phyloP scores from a whole-genome alignment of 169 alveolate species.

The Besnoitia besnoiti region DNA sequence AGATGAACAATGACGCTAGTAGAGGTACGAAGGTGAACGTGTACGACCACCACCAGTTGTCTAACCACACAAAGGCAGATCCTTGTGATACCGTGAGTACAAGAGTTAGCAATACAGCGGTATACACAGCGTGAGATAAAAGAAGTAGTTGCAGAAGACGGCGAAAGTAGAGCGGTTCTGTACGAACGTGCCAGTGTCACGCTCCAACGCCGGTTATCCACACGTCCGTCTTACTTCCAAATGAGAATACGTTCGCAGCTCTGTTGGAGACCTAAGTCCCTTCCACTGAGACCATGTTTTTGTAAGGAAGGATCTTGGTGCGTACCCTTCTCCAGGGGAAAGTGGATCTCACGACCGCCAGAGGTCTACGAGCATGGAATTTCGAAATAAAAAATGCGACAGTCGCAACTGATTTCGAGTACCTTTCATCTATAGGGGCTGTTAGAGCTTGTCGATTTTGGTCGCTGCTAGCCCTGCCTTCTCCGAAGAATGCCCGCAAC shows the following conservation, averaged over 20 bases:
- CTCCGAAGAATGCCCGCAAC: conserved; percentile 16
- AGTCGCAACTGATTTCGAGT: too few relatives aligned
- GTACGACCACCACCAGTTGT: conserved; percentile 46
- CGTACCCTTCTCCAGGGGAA: conserved; percentile 7
- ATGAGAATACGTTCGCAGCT: conserved; percentile 24
- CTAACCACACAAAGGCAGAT: conserved; percentile 42
- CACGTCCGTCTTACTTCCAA: not conserved
- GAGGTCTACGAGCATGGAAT: not conserved
- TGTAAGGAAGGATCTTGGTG: not conserved
- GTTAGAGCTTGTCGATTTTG: conserved; percentile 33
- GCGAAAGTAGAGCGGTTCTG: conserved; percentile 58
- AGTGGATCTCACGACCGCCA: conserved; percentile 32
- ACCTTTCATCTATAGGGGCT: conserved; percentile 57
- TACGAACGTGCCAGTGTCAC: not conserved
- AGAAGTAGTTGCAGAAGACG: conserved; percentile 64
- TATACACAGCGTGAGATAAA: conserved; percentile 57
- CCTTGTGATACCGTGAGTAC: conserved; percentile 26
- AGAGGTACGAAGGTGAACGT: conserved; percentile 58
- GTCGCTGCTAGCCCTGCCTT: not conserved
- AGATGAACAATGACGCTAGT: not conserved
- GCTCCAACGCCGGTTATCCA: too few relatives aligned
- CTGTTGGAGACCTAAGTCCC: conserved; percentile 20
- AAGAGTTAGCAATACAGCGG: conserved; percentile 42
- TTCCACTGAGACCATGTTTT: not conserved
- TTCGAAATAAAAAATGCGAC: not conserved